Conservation (phyloP, 2,329 filamentous ascomycete genomes). For the Penicillium sp. region DNA sequence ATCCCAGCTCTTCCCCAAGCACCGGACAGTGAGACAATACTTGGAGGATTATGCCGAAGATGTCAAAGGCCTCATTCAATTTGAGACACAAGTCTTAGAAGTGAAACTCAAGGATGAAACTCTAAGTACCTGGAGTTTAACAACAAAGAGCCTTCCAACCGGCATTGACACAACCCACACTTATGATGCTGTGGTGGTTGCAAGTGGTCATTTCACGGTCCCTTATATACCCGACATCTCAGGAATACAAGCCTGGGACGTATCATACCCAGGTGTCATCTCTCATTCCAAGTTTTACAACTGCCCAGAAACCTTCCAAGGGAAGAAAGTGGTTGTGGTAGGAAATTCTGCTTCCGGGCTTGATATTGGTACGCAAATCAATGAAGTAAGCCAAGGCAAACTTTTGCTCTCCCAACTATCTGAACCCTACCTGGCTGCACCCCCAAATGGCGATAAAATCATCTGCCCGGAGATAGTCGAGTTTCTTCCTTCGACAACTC, state of each 20-base stretch:
- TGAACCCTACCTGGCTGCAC: slow-evolving; percentile 46
- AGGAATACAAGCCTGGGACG: slow-evolving; percentile 60
- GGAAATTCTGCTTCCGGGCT: slow-evolving; percentile 81
- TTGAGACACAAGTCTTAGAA: slow-evolving; percentile 67
- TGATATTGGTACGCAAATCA: slow-evolving; percentile 79
- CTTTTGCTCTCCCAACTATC: slow-evolving; percentile 63
- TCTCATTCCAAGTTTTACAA: slow-evolving; percentile 80
- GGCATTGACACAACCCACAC: slow-evolving; percentile 42
- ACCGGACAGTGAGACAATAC: slow-evolving; percentile 70
- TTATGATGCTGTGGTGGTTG: slow-evolving; percentile 74
- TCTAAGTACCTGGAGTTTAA: slow-evolving; percentile 59
- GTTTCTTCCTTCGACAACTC: slow-evolving; percentile 52
- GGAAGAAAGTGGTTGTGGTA: slow-evolving; percentile 76
- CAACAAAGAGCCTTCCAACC: slow-evolving; percentile 52
- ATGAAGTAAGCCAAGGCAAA: slow-evolving; percentile 55
- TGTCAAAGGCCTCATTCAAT: slow-evolving; percentile 64
- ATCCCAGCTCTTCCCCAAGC: slow-evolving; percentile 70
- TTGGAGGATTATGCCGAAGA: slow-evolving; percentile 69
- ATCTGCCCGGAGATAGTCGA: slow-evolving; percentile 54
- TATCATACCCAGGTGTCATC: slow-evolving; percentile 59
- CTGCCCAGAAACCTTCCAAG: slow-evolving; percentile 58
- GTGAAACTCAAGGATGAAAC: slow-evolving; percentile 46
- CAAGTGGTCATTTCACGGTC: slow-evolving; percentile 71
- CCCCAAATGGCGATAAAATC: slow-evolving; percentile 52
- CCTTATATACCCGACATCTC: slow-evolving; percentile 64